phyloP scores from a whole-genome alignment of 768 basidiomycete genomes.

The Phanerodontia chrysosporium region DNA sequence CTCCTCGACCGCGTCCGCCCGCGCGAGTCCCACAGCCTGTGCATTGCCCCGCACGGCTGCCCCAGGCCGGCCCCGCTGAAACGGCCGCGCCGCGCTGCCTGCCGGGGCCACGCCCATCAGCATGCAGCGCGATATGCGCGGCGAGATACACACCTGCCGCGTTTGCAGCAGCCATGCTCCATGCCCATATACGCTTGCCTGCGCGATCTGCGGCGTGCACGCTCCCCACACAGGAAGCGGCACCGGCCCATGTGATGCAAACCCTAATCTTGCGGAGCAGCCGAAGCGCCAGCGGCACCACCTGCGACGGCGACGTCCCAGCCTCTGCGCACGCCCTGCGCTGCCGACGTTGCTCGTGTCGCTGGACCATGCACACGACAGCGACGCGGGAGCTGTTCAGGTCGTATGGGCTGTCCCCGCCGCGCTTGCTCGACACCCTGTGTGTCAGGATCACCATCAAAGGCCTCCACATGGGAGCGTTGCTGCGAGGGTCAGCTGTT shows the following conservation, averaged over 20 bases:
- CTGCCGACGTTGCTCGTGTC: neutral
- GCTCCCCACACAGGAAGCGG: neutral
- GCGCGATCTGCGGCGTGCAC: neutral
- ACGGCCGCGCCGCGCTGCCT: neutral
- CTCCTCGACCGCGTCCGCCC: neutral
- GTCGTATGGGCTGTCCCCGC: neutral
- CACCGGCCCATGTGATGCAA: neutral
- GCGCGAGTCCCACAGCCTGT: neutral
- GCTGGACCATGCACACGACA: neutral
- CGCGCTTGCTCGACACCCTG: neutral
- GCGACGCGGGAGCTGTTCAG: neutral
- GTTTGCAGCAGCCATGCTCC: neutral
- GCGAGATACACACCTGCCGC: neutral
- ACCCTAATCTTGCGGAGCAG: neutral
- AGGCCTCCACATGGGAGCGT: neutral
- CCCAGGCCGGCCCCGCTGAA: neutral
- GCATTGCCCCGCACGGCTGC: neutral
- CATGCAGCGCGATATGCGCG: neutral
- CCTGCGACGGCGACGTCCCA: neutral
- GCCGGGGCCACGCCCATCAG: neutral
- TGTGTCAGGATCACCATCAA: neutral
- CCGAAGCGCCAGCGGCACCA: neutral
- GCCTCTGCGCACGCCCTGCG: neutral
- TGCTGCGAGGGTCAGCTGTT: constrained; percentile 1
- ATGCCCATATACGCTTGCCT: neutral